Conservation (phyloP, 1,284 basidiomycete genomes). For the Heterobasidion irregulare region DNA sequence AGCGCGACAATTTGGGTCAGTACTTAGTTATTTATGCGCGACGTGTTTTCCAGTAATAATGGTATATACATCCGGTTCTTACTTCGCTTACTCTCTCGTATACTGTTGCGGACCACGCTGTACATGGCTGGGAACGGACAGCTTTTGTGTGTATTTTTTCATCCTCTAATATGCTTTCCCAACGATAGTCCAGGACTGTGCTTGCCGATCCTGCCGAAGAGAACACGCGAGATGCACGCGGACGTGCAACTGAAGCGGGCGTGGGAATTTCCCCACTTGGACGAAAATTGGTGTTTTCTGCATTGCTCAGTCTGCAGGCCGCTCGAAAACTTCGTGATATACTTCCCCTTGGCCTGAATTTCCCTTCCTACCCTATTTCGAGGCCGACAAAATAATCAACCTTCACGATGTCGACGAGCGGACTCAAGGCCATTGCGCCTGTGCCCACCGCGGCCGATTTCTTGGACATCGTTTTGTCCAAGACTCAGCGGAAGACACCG, state of each 20-base stretch:
- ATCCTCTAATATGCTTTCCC: too few species aligned
- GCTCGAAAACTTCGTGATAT: neutral
- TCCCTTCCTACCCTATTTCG: neutral
- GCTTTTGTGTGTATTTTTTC: too few species aligned
- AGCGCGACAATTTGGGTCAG: neutral
- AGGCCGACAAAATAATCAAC: neutral
- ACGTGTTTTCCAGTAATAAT: neutral
- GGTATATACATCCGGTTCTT: neutral
- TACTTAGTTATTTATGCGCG: neutral
- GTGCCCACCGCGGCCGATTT: constrained; percentile 95
- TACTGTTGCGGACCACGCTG: neutral
- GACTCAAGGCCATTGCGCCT: constrained; percentile 92
- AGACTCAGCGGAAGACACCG: constrained; percentile 94
- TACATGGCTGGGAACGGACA: neutral
- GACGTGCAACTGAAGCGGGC: too few species aligned
- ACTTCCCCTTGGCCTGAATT: neutral
- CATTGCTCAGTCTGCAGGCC: neutral
- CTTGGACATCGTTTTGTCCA: constrained; percentile 90
- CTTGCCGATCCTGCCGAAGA: too few species aligned
- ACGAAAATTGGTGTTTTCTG: neutral
- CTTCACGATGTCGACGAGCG: constrained; percentile 68
- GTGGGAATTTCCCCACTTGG: neutral
- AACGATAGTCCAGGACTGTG: too few species aligned
- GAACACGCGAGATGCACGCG: too few species aligned
- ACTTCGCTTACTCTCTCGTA: neutral